A percentile compares a stretch with the other conserved stretches of the same genome.
These are phyloP conservation scores for Davidsoniella neocaledoniae DNA, from an alignment of 2,329 filamentous ascomycete species.

Conservation along the genomic window DNA sequence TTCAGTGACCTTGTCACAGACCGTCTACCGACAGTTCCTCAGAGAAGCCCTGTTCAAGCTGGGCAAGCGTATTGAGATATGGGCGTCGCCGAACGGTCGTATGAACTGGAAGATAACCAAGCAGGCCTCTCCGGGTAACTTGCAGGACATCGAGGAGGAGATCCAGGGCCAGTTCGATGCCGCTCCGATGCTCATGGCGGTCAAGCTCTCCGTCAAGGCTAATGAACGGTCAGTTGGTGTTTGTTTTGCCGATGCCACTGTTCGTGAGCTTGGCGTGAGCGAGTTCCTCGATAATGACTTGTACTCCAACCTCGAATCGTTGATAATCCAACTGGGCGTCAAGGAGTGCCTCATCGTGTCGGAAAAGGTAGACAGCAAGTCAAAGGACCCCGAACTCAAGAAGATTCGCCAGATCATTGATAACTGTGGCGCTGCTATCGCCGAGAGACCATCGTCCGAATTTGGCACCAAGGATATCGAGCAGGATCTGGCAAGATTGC, in stretches of 20 bases:
- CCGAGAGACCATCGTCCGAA: constrained; percentile 59
- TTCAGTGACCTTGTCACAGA: constrained; percentile 89
- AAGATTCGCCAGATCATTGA: constrained; percentile 83
- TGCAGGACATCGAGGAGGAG: constrained; percentile 95
- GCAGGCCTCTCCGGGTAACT: constrained; percentile 84
- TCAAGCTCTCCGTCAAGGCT: constrained; percentile 82
- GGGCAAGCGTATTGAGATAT: constrained; percentile 83
- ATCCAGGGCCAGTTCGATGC: constrained; percentile 72
- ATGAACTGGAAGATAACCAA: constrained; percentile 89
- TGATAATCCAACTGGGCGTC: constrained; percentile 89
- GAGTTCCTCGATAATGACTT: constrained; percentile 98
- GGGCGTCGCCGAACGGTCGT: constrained; percentile 55
- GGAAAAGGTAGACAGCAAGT: constrained; percentile 62
- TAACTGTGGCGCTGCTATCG: constrained; percentile 78
- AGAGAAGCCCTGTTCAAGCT: constrained; percentile 85
- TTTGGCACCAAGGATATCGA: constrained; percentile 88
- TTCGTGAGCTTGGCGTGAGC: constrained; percentile 86
- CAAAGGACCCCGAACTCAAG: constrained; percentile 56
- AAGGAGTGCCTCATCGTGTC: constrained; percentile 81
- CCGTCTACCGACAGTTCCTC: constrained; percentile 89
- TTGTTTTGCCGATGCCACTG: constrained; percentile 93
- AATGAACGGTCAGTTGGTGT: constrained; percentile 78
- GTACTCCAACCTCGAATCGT: constrained; percentile 92
- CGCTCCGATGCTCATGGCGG: constrained; percentile 84
- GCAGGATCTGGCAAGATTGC: constrained; percentile 72